phyloP scores from a whole-genome alignment of 345 rosid genomes.

The Pistacia integerrima region DNA sequence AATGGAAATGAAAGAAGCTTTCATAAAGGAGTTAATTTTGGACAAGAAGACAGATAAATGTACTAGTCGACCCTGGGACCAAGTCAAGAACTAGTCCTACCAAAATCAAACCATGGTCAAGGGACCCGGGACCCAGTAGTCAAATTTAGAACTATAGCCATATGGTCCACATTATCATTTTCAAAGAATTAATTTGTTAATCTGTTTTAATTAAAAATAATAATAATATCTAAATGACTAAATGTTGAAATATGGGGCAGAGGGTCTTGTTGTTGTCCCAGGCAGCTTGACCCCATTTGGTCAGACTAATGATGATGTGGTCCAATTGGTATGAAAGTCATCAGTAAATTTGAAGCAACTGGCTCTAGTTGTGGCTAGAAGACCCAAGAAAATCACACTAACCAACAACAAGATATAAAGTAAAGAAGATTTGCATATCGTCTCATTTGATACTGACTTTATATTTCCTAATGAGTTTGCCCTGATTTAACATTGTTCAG shows the following conservation, averaged over 20 bases:
- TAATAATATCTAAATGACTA: too few relatives aligned
- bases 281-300: constrained; percentile 1
- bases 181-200: background rate
- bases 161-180: background rate
- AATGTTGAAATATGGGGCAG: background rate
- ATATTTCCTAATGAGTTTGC: too few relatives aligned
- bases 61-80: background rate
- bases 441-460: background rate
- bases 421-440: background rate
- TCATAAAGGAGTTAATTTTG: background rate
- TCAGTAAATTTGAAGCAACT: background rate
- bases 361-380: background rate
- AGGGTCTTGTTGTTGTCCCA: background rate
- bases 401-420: background rate
- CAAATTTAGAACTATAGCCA: too few relatives aligned
- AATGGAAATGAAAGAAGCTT: background rate
- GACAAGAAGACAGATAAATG: background rate
- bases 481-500: too few relatives aligned
- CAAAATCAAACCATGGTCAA: background rate
- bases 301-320: background rate
- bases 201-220: too few relatives aligned
- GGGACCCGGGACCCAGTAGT: background rate
- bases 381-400: background rate
- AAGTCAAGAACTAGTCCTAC: background rate
- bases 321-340: background rate